These are phyloP conservation scores for Cladosporium sp. DNA, from an alignment of 2,329 filamentous ascomycete species.

Conservation along the genomic window DNA sequence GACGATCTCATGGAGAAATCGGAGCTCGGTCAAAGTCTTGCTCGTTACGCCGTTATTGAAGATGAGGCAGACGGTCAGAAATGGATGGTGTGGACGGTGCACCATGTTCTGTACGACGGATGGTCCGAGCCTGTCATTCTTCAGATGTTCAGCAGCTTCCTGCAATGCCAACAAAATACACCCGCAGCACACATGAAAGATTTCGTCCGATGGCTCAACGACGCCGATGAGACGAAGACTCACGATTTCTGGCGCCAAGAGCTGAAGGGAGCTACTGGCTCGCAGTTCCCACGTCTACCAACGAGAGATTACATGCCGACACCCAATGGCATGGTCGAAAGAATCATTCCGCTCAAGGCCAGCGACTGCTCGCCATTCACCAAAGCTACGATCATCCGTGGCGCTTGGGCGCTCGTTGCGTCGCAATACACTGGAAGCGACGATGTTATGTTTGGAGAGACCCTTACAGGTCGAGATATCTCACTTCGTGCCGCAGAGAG, in stretches of 20 bases:
- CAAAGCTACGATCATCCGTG: conserved; percentile 46
- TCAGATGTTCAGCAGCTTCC: conserved; percentile 6
- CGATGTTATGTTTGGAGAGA: conserved; percentile 53
- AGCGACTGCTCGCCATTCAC: conserved; percentile 32
- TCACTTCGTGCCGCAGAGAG: conserved; percentile 5
- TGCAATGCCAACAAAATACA: background rate
- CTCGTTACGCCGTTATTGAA: conserved; percentile 7
- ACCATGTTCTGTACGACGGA: conserved; percentile 40
- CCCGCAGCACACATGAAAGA: conserved; percentile 18
- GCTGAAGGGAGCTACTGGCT: conserved; percentile 27
- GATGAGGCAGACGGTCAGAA: conserved; percentile 4
- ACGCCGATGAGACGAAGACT: conserved; percentile 21
- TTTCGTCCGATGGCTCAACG: conserved; percentile 33
- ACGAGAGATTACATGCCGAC: conserved; percentile 20
- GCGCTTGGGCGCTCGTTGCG: conserved; percentile 55
- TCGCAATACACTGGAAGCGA: conserved; percentile 46
- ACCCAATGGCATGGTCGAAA: conserved; percentile 25
- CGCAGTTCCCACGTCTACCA: conserved; percentile 32
- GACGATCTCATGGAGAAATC: conserved; percentile 7
- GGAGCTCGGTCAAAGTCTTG: conserved; percentile 5
- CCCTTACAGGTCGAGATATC: conserved; percentile 5
- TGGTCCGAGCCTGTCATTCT: conserved; percentile 35
- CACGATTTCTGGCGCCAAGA: conserved; percentile 33
- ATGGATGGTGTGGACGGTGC: conserved; percentile 32
- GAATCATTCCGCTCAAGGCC: conserved; percentile 19